A percentile compares a stretch with the other conserved stretches of the same genome.
Conservation (phyloP, 257 asterid genomes). For the Scutellaria galericulata region DNA sequence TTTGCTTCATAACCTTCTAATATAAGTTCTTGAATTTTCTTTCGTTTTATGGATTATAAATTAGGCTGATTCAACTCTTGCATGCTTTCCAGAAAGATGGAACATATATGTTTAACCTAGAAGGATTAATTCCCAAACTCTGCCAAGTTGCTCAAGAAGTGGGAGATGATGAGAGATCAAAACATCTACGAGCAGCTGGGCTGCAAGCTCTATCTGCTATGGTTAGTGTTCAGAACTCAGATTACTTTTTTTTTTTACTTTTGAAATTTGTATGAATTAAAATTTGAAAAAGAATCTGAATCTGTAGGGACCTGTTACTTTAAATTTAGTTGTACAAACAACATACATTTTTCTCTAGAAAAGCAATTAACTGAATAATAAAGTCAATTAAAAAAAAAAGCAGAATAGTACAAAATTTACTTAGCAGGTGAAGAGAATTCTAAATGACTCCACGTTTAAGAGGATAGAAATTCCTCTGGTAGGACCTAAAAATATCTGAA, state of each 20-base stretch:
- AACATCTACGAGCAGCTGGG: constrained; percentile 64
- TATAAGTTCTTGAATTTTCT: constrained; percentile 24
- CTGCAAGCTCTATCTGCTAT: constrained; percentile 86
- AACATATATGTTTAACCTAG: constrained; percentile 84
- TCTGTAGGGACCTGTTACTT: neutral
- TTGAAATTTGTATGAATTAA: neutral
- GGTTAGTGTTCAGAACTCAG: constrained; percentile 47
- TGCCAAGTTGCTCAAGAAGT: constrained; percentile 87
- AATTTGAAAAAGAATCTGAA: constrained; percentile 18
- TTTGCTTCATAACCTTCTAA: constrained; percentile 24
- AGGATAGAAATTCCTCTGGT: neutral
- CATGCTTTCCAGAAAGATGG: constrained; percentile 75
- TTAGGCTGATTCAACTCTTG: constrained; percentile 34
- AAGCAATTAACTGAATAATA: neutral
- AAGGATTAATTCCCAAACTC: constrained; percentile 83
- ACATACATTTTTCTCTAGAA: neutral
- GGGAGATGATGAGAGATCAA: constrained; percentile 73
- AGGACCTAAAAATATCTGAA: neutral
- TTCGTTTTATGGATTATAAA: neutral
- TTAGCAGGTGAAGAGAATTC: neutral
- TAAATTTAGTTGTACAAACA: neutral
- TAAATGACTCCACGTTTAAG: neutral
- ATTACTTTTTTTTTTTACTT: neutral
- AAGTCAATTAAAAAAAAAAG: neutral
- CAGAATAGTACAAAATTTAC: neutral